phyloP scores from a whole-genome alignment of 345 rosid genomes.

The Ailanthus altissimus region DNA sequence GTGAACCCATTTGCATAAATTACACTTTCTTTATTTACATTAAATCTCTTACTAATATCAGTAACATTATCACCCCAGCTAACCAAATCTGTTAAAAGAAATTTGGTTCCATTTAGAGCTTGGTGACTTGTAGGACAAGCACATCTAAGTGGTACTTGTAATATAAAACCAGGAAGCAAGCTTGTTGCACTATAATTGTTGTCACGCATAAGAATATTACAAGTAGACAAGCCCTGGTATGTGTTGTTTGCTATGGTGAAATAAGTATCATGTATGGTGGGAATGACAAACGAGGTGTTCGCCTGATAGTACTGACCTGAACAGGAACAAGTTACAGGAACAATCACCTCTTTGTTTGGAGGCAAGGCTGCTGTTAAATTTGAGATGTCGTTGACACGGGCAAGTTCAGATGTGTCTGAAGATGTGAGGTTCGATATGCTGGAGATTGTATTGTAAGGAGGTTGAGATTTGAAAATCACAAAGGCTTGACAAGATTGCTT shows the following conservation, averaged over 20 bases:
- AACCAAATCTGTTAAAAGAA: slow-evolving; percentile 43
- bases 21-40: slow-evolving; percentile 29
- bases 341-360: slow-evolving; percentile 35
- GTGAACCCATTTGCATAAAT: slow-evolving; percentile 41
- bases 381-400: slow-evolving; percentile 35
- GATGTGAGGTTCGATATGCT: slow-evolving; percentile 40
- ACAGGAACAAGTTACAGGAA: slow-evolving; percentile 44
- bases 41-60: slow-evolving; percentile 40
- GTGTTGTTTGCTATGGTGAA: slow-evolving; percentile 32
- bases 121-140: slow-evolving; percentile 45
- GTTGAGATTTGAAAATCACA: slow-evolving; percentile 37
- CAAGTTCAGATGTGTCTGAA: slow-evolving; percentile 38
- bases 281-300: slow-evolving; percentile 37
- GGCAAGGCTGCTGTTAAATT: slow-evolving; percentile 20
- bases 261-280: slow-evolving; percentile 18
- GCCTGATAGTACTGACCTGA: slow-evolving; percentile 44
- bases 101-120: slow-evolving; percentile 34
- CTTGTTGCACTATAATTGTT: slow-evolving; percentile 27
- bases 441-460: slow-evolving; percentile 35
- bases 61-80: slow-evolving; percentile 29
- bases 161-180: slow-evolving; percentile 24
- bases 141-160: slow-evolving; percentile 43
- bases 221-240: slow-evolving; percentile 42
- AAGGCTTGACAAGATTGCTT: slow-evolving; percentile 31
- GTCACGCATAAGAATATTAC: slow-evolving; percentile 28